Evolutionary conservation across 495 filamentous ascomycete species (phyloP).

Genomic region (Extremus antarcticus): DNA sequence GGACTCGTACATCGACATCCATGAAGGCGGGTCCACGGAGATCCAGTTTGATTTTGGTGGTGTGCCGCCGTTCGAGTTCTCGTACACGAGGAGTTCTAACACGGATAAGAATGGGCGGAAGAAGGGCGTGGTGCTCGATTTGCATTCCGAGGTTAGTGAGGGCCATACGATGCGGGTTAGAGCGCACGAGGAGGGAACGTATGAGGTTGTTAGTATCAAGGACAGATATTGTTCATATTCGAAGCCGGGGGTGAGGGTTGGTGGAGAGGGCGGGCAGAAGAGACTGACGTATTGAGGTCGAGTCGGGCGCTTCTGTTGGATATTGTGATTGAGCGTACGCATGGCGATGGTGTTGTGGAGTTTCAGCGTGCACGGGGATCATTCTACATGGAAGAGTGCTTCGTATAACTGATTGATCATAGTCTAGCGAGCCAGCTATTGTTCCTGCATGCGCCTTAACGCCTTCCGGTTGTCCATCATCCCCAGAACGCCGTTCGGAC

Average conservation of each 20-base stretch:
- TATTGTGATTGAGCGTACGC: neutral
- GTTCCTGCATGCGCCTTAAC: neutral
- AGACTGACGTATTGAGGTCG: slow-evolving; percentile 4
- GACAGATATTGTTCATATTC: slow-evolving; percentile 82
- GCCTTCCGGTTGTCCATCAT: neutral
- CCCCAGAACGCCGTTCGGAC: no score
- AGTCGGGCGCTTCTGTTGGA: neutral
- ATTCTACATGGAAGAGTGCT: neutral
- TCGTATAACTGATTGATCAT: neutral
- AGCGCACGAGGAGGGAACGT: slow-evolving; percentile 86
- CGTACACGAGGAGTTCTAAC: slow-evolving; percentile 85
- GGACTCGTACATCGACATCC: slow-evolving; percentile 74
- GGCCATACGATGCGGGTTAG: slow-evolving; percentile 68
- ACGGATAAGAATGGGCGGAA: slow-evolving; percentile 54
- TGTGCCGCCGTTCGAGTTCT: slow-evolving; percentile 94
- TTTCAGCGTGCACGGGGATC: neutral
- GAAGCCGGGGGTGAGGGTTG: slow-evolving; percentile 27
- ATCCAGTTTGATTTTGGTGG: slow-evolving; percentile 90
- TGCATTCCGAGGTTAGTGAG: slow-evolving; percentile 71
- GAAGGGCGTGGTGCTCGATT: slow-evolving; percentile 64
- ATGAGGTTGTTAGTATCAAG: slow-evolving; percentile 91
- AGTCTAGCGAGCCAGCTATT: neutral
- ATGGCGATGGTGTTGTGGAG: slow-evolving; percentile 1
- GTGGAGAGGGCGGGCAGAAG: slow-evolving; percentile 4
- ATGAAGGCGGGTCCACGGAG: slow-evolving; percentile 87